Conservation (phyloP, 164 flowering plant species). For the Magnolia sinica region DNA sequence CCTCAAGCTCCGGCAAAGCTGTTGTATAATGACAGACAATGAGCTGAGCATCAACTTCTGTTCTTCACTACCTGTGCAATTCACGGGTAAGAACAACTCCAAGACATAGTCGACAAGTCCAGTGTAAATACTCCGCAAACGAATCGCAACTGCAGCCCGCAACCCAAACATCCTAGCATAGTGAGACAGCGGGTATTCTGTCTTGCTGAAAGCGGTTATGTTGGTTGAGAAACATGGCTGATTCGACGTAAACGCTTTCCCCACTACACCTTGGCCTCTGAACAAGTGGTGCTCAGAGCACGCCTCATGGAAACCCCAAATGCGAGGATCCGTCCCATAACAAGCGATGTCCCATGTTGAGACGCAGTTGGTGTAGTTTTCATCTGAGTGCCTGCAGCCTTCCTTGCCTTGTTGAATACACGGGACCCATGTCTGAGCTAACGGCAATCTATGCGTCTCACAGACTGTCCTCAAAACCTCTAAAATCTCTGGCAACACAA, state of each 20-base stretch:
- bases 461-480: slow-evolving; percentile 61
- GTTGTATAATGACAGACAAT: slow-evolving; percentile 44
- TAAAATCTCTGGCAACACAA: slow-evolving; percentile 55
- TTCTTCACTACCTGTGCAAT: slow-evolving; percentile 26
- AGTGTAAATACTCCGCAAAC: slow-evolving; percentile 45
- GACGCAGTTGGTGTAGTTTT: slow-evolving; percentile 54
- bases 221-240: slow-evolving; percentile 74
- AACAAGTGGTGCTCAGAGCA: slow-evolving; percentile 86
- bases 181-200: slow-evolving; percentile 84
- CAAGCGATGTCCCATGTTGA: slow-evolving; percentile 77
- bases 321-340: slow-evolving; percentile 42
- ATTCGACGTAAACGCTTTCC: slow-evolving; percentile 65
- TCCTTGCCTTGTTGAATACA: slow-evolving; percentile 64
- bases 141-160: slow-evolving; percentile 66
- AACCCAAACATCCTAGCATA: slow-evolving; percentile 68
- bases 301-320: slow-evolving; percentile 70
- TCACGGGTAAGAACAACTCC: slow-evolving; percentile 46
- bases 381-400: slow-evolving; percentile 65
- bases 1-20: slow-evolving; percentile 41
- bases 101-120: slow-evolving; percentile 53
- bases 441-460: slow-evolving; percentile 64
- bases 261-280: slow-evolving; percentile 79
- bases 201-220: slow-evolving; percentile 48
- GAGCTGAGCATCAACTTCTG: slow-evolving; percentile 42
- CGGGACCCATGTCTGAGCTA: slow-evolving; percentile 89